These are phyloP conservation scores for Tricholoma furcatifolium DNA, from an alignment of 768 basidiomycete species.

Conservation along the genomic window DNA sequence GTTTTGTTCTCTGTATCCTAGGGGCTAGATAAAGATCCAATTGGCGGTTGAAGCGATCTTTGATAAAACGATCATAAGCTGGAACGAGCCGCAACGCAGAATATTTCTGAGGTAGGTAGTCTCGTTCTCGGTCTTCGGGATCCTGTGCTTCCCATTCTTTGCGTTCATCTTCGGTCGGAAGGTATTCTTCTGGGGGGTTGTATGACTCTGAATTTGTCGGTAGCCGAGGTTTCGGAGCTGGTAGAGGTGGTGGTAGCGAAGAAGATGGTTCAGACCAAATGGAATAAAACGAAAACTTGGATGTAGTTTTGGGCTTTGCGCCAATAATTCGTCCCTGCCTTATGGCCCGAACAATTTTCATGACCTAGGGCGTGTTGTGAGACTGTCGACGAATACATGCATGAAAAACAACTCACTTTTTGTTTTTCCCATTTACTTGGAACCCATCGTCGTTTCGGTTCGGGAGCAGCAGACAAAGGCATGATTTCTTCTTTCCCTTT, in stretches of 20 bases:
- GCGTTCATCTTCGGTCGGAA: slow-evolving; percentile 80
- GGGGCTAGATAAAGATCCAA: slow-evolving; percentile 97
- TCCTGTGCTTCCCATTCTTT: slow-evolving; percentile 82
- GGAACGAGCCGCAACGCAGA: slow-evolving; percentile 85
- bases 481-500: slow-evolving; percentile 93
- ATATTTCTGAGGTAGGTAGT: slow-evolving; percentile 89
- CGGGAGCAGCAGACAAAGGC: slow-evolving; percentile 88
- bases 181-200: slow-evolving; percentile 96
- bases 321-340: slow-evolving; percentile 93
- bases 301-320: slow-evolving; percentile 77
- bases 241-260: slow-evolving; percentile 79
- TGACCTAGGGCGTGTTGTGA: slow-evolving; percentile 57
- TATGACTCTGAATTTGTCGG: slow-evolving; percentile 97
- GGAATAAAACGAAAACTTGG: slow-evolving; percentile 72
- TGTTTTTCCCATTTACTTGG: slow-evolving; percentile 99
- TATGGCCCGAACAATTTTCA: slow-evolving; percentile 99
- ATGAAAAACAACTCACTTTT: slow-evolving; percentile 60
- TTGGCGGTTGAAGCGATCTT: slow-evolving; percentile 90
- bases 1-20: slow-evolving; percentile 79
- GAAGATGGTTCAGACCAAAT: slow-evolving; percentile 88
- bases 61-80: slow-evolving; percentile 87
- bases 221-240: slow-evolving; percentile 87
- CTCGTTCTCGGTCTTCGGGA: slow-evolving; percentile 84
- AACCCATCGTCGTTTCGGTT: slow-evolving; percentile 95
- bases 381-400: background rate